Base-by-base conservation (phyloP, 257 asterid genomes). In the Solanum bulbocastanum region DNA sequence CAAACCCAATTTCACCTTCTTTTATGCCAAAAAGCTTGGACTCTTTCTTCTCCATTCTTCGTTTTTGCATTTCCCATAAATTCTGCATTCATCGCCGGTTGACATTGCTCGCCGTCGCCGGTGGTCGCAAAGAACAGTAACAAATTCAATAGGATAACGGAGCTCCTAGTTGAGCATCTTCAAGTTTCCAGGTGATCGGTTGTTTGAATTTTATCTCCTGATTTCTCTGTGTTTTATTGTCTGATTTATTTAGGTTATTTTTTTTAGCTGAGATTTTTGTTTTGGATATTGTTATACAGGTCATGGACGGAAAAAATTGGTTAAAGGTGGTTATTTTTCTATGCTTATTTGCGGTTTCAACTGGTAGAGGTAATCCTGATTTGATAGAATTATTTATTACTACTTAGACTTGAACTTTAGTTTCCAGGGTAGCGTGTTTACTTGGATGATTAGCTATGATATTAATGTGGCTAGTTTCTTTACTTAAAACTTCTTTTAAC, bases 301-400 rank as follows among this genome's bases (percentile, higher is more conserved):
- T 69, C 27, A 92, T 92, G 94, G 90, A 85, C 6, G 71, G 86
- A 69, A 86, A 86, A 73, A 87, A 74, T 33, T 86, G 92, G 91
- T 65, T 88, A 72, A 88, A 87, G 87, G 87, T 88, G 87, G 88
- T 87, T 74, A 83, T 88, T 87, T 71, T 92, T 81, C n/a, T 88
- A 49, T 83, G 71, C 35, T 86, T 90, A 18, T 30, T 87, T n/a
- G 88, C 89, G 25, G 15, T 88, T 72, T 88, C 92, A 86, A 37
- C 87, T 37, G 91, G 88, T 36, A 89, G 93, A 89, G 94, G 94
- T 90, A 87, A 85, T 46, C 49, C 62, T 33, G 33, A 44, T 72
- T 74, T 30, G 18, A 11, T 36, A 46, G 33, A 25, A 87, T 56
- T 39, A 16, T 14, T 33, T 30, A 27, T 76, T n/a, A 22, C 39